Evolutionary conservation across 129 eudicot genomes (phyloP), one percentile per base, ranked within the genome.

Genomic region (Solidago caesia): DNA sequence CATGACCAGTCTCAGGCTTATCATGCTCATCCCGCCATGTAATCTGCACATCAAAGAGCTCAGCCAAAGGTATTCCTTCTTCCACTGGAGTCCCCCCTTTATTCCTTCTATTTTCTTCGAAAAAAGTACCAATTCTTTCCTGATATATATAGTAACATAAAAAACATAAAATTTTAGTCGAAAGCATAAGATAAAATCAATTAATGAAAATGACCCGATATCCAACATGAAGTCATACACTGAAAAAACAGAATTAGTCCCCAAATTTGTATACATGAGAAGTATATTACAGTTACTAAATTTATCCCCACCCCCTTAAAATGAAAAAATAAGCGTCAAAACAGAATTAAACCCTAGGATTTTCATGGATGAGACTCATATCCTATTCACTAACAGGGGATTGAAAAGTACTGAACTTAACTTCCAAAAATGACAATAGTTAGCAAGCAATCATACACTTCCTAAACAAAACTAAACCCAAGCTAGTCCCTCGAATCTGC

Each of bases 11-110:
- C 58, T 80, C 90, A 64, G 75, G 64, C 44, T 75, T 79, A 71
- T 83, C 88, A 41, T 67, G 45, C 76, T 86, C 89, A 84, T 83
- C 81, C 26, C 81, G 84, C 95, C 95, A 92, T 63, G 74, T 1
- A 72, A 92, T 83, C 72, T 77, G 71, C 69, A 86, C 81, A 74
- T 89, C 83, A 64, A 92, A 79, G 16, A 83, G 76, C 80, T 85
- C 89, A 45, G 87, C 84, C 84, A 92, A 79, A 21, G 84, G 48
- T 63, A 68, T 80, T 57, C 59, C 75, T 26, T 71, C 81, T 70
- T 86, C 80, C 8, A 73, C 71, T 41, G 90, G 72, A 66, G 84
- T 73, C 62, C 79, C 87, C n/a, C 77, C 87, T 80, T 82, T 76
- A 67, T 67, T 53, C 64, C 46, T 70, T 71, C 85, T 80, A 69